A percentile compares a stretch with the other conserved stretches of the same genome.
These are phyloP conservation scores for Xerocomellus dryophilus DNA, from an alignment of 768 basidiomycete genomes.

Conservation along the genomic window DNA sequence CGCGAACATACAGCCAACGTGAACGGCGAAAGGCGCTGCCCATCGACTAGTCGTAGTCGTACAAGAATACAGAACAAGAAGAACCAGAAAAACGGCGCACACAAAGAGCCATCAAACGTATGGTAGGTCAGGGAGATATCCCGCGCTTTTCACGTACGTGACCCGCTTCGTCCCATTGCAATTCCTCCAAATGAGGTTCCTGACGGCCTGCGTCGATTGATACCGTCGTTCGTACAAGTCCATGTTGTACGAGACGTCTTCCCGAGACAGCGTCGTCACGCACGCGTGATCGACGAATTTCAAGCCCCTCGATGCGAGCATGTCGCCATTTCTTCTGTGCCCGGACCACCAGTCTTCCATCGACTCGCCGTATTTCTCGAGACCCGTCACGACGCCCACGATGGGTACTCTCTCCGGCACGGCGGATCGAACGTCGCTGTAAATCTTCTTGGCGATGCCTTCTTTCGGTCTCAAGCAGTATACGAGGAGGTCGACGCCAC, in stretches of 20 bases:
- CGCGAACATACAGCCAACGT: slow-evolving; percentile 15
- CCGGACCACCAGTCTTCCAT: slow-evolving; percentile 37
- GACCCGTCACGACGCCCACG: slow-evolving; percentile 36
- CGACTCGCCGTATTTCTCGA: slow-evolving; percentile 33
- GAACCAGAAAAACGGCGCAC: background rate
- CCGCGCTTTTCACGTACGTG: slow-evolving; percentile 30
- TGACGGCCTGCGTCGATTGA: slow-evolving; percentile 24
- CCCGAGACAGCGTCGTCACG: slow-evolving; percentile 37
- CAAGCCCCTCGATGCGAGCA: slow-evolving; percentile 34
- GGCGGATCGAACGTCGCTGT: slow-evolving; percentile 26
- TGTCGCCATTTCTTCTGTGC: slow-evolving; percentile 29
- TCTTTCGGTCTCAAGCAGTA: slow-evolving; percentile 31
- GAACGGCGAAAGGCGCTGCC: slow-evolving; percentile 19
- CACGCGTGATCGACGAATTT: slow-evolving; percentile 41
- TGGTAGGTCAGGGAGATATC: slow-evolving; percentile 27
- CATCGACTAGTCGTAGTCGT: slow-evolving; percentile 13
- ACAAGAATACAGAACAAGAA: slow-evolving; percentile 8
- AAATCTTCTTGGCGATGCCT: slow-evolving; percentile 28
- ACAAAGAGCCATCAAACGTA: slow-evolving; percentile 9
- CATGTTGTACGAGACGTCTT: slow-evolving; percentile 33
- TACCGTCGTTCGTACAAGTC: slow-evolving; percentile 33
- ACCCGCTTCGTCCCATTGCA: slow-evolving; percentile 30
- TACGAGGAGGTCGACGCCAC: slow-evolving; percentile 31
- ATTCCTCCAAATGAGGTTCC: slow-evolving; percentile 29
- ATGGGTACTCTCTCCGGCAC: slow-evolving; percentile 36